Conservation (phyloP, 2,329 filamentous ascomycete species). For the Fusarium domesticum region DNA sequence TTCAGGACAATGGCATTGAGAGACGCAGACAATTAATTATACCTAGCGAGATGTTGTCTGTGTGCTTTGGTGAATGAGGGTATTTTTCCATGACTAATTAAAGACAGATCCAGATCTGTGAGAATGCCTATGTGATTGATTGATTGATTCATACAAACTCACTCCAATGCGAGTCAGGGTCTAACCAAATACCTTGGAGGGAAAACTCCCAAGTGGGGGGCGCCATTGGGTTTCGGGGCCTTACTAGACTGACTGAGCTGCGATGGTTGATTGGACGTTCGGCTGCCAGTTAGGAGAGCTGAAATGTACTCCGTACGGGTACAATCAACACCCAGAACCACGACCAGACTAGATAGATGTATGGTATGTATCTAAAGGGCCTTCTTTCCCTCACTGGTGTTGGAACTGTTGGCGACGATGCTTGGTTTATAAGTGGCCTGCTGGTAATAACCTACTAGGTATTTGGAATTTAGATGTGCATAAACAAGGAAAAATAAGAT, state of each 20-base stretch:
- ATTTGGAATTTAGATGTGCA: no score
- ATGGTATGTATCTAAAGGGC: background rate
- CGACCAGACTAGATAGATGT: background rate
- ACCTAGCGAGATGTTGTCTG: no score
- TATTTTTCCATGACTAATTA: background rate
- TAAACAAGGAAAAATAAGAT: no score
- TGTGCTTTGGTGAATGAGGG: background rate
- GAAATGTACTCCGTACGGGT: background rate
- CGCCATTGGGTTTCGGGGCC: background rate
- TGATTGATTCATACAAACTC: background rate
- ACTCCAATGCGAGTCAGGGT: background rate
- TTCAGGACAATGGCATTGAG: background rate
- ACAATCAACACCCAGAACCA: background rate
- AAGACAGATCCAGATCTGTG: background rate
- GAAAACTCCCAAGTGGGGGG: background rate
- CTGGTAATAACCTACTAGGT: no score
- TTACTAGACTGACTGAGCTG: background rate
- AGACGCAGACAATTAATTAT: background rate
- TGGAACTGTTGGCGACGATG: no score
- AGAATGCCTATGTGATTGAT: background rate
- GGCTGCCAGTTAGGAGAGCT: background rate
- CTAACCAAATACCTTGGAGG: background rate
- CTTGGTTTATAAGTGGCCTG: no score
- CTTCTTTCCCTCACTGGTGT: no score
- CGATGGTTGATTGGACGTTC: background rate